Percentiles rank a stretch among this genome's conserved stretches.
phyloP scores from a whole-genome alignment of 2,329 filamentous ascomycete species.

The Alternaria sp. region DNA sequence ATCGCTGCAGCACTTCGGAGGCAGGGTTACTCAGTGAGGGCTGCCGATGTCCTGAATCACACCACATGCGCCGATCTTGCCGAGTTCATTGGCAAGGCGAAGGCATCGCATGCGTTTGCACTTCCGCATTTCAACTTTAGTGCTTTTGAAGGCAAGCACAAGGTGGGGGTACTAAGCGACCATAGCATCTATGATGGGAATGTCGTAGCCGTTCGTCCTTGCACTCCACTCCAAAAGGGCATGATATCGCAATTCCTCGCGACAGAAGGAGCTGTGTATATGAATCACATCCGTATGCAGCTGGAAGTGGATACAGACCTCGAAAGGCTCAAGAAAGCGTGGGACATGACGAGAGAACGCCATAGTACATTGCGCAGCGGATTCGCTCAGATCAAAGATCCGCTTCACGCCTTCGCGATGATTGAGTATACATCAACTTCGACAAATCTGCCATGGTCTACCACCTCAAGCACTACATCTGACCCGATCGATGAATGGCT shows the following conservation, averaged over 20 bases:
- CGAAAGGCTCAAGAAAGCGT: slow-evolving; percentile 61
- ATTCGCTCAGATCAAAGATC: slow-evolving; percentile 68
- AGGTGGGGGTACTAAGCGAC: slow-evolving; percentile 37
- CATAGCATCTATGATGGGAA: slow-evolving; percentile 38
- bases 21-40: slow-evolving; percentile 64
- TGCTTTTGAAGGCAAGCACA: slow-evolving; percentile 57
- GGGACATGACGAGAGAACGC: slow-evolving; percentile 59
- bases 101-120: background rate
- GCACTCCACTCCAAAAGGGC: slow-evolving; percentile 78
- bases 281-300: slow-evolving; percentile 71
- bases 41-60: slow-evolving; percentile 74
- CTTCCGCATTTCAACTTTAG: slow-evolving; percentile 53
- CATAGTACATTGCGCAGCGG: slow-evolving; percentile 80
- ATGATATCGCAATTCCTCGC: slow-evolving; percentile 78
- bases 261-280: slow-evolving; percentile 71
- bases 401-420: slow-evolving; percentile 74
- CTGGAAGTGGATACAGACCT: slow-evolving; percentile 53
- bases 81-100: slow-evolving; percentile 15
- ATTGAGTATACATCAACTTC: slow-evolving; percentile 60
- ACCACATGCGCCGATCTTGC: slow-evolving; percentile 45
- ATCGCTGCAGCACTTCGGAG: slow-evolving; percentile 72
- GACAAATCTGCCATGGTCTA: slow-evolving; percentile 45
- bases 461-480: background rate
- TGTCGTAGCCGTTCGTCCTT: slow-evolving; percentile 71
- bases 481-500: slow-evolving; percentile 32